phyloP scores from a whole-genome alignment of 2,329 filamentous ascomycete genomes.

The Teratosphaeria zuluensis region DNA sequence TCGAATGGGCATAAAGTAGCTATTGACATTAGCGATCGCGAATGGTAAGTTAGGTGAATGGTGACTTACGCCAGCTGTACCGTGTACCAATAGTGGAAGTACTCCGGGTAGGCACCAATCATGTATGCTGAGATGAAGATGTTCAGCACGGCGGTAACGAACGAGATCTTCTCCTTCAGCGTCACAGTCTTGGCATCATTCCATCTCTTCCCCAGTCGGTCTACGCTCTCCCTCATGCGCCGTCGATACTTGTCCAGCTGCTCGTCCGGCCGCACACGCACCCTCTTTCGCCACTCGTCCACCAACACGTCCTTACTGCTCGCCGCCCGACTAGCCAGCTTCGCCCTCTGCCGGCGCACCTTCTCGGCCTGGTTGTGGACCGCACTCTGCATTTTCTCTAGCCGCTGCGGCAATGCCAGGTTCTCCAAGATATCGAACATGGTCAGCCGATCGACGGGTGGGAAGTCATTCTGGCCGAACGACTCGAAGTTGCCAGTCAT shows the following conservation, averaged over 20 bases:
- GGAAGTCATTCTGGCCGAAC: conserved; percentile 70
- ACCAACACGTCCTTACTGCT: conserved; percentile 82
- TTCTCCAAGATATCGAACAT: conserved; percentile 94
- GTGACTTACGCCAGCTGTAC: conserved; percentile 23
- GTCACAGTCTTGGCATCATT: conserved; percentile 84
- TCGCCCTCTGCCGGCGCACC: conserved; percentile 72
- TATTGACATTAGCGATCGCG: conserved; percentile 9
- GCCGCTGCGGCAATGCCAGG: conserved; percentile 73
- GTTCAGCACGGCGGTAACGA: conserved; percentile 93
- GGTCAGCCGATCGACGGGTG: conserved; percentile 79
- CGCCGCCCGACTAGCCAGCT: conserved; percentile 63
- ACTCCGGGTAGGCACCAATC: conserved; percentile 73
- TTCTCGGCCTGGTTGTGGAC: conserved; percentile 76
- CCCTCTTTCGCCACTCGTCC: conserved; percentile 80
- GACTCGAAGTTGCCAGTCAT: conserved; percentile 71
- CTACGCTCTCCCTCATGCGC: conserved; percentile 81
- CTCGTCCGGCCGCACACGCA: conserved; percentile 72
- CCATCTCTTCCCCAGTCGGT: conserved; percentile 76
- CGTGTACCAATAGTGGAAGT: conserved; percentile 82
- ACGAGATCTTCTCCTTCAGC: conserved; percentile 83
- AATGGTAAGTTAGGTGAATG: not conserved
- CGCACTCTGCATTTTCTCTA: conserved; percentile 81
- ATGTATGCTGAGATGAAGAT: conserved; percentile 95
- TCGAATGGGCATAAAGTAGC: conserved; percentile 96
- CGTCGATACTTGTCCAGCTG: conserved; percentile 83